phyloP scores from a whole-genome alignment of 208 protist species.

The Trypanosoma brucei region DNA sequence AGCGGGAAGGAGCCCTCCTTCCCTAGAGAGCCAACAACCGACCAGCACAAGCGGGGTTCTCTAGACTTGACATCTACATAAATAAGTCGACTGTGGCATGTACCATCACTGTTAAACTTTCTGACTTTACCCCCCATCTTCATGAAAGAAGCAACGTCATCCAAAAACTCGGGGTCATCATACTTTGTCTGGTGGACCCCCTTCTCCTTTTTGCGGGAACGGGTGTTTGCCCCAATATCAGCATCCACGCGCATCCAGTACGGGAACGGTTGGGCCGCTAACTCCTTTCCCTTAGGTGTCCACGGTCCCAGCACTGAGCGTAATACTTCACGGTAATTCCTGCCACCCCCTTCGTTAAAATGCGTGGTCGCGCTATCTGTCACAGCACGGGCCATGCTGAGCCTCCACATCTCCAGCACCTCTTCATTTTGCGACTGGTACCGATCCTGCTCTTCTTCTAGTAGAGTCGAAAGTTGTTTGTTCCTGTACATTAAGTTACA shows the following conservation, averaged over 20 bases:
- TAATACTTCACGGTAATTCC: background rate
- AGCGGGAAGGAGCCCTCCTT: conserved; percentile 40
- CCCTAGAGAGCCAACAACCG: conserved; percentile 18
- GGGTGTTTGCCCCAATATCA: conserved; percentile 2
- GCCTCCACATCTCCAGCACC: conserved; percentile 13
- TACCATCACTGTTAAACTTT: conserved; percentile 42
- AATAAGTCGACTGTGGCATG: conserved; percentile 39
- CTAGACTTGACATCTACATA: conserved; percentile 37
- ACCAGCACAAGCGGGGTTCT: conserved; percentile 43
- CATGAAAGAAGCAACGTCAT: conserved; percentile 54
- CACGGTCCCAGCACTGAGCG: background rate
- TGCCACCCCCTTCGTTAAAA: background rate
- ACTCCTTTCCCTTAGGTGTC: background rate
- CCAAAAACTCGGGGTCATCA: conserved; percentile 49
- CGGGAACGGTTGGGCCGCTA: background rate
- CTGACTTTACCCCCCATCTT: conserved; percentile 52
- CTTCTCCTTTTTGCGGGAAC: background rate
- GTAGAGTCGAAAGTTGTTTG: conserved; percentile 1
- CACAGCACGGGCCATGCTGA: conserved; percentile 9
- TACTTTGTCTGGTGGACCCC: conserved; percentile 21
- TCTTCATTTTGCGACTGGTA: background rate
- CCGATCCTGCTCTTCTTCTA: conserved; percentile 4
- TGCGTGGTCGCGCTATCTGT: background rate
- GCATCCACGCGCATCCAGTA: conserved; percentile 1
- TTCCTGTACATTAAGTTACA: conserved; percentile 11